Evolutionary conservation across 108 stramenopile genomes (phyloP).

Genomic region (Cyclostephanos invisitatus): DNA sequence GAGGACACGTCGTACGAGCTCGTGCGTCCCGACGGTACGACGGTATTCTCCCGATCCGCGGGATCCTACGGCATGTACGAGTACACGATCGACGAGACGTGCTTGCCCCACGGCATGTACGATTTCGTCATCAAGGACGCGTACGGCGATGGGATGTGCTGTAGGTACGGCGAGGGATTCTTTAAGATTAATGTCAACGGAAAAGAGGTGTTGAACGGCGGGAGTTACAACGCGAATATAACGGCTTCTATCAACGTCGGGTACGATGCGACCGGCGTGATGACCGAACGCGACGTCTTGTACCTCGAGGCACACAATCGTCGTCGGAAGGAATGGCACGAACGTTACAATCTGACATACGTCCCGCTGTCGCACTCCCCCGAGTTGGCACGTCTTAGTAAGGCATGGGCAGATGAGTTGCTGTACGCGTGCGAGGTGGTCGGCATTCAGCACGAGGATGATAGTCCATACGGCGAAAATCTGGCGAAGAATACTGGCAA

Average conservation of each 20-base stretch:
- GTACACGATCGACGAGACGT: slow-evolving; percentile 19
- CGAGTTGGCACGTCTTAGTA: slow-evolving; percentile 17
- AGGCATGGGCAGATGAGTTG: slow-evolving; percentile 45
- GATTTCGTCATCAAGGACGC: slow-evolving; percentile 41
- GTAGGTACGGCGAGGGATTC: slow-evolving; percentile 36
- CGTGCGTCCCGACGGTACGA: slow-evolving; percentile 13
- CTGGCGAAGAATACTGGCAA: slow-evolving; percentile 44
- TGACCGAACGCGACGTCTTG: slow-evolving; percentile 32
- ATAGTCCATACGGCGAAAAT: slow-evolving; percentile 38
- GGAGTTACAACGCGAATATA: slow-evolving; percentile 28
- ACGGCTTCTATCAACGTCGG: slow-evolving; percentile 34
- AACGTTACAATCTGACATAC: slow-evolving; percentile 31
- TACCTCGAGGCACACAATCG: slow-evolving; percentile 46
- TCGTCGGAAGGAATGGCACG: slow-evolving; percentile 45
- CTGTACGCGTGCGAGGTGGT: slow-evolving; percentile 32
- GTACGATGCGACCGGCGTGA: slow-evolving; percentile 24
- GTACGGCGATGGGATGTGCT: slow-evolving; percentile 46
- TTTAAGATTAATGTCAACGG: slow-evolving; percentile 19
- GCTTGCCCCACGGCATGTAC: slow-evolving; percentile 41
- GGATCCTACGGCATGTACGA: slow-evolving; percentile 17
- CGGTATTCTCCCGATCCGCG: slow-evolving; percentile 9
- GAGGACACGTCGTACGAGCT: slow-evolving; percentile 36
- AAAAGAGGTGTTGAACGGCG: slow-evolving; percentile 16
- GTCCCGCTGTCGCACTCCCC: slow-evolving; percentile 44
- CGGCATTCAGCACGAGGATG: slow-evolving; percentile 40